Evolutionary conservation across 371 early-diverging fungal species (phyloP).

Genomic region (Rhizopus sp.): DNA sequence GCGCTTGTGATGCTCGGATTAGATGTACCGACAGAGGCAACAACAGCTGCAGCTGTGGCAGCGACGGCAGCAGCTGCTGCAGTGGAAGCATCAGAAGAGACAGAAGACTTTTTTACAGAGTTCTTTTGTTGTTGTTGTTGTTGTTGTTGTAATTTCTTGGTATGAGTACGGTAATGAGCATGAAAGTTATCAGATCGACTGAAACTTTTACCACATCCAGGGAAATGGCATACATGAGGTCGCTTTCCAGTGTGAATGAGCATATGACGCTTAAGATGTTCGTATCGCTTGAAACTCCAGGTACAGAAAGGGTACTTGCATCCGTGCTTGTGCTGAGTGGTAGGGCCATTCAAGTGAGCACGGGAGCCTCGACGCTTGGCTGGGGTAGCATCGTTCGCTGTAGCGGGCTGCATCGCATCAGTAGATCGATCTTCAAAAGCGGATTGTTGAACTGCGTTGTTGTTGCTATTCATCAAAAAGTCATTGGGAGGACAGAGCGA

Average conservation of each 20-base stretch:
- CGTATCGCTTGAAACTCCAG: conserved; percentile 51
- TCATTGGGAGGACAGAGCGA: conserved; percentile 7
- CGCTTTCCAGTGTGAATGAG: conserved; percentile 63
- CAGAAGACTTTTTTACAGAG: neutral
- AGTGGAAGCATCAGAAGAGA: neutral
- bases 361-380: conserved; percentile 22
- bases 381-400: neutral
- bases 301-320: conserved; percentile 29
- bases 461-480: conserved; percentile 5
- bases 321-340: conserved; percentile 38
- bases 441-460: neutral
- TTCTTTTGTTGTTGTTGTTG: neutral
- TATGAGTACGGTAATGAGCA: conserved; percentile 62
- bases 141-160: conserved; percentile 29
- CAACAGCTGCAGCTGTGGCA: conserved; percentile 8
- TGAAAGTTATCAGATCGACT: conserved; percentile 77
- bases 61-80: conserved; percentile 1
- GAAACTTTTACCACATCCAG: conserved; percentile 71
- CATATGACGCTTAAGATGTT: conserved; percentile 33
- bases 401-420: neutral
- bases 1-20: neutral
- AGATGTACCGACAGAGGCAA: conserved; percentile 5
- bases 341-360: conserved; percentile 29
- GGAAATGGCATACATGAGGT: conserved; percentile 69
- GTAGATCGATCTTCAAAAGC: neutral